phyloP scores from a whole-genome alignment of 805 yeast species.

The Scheffersomyces stipitis region DNA sequence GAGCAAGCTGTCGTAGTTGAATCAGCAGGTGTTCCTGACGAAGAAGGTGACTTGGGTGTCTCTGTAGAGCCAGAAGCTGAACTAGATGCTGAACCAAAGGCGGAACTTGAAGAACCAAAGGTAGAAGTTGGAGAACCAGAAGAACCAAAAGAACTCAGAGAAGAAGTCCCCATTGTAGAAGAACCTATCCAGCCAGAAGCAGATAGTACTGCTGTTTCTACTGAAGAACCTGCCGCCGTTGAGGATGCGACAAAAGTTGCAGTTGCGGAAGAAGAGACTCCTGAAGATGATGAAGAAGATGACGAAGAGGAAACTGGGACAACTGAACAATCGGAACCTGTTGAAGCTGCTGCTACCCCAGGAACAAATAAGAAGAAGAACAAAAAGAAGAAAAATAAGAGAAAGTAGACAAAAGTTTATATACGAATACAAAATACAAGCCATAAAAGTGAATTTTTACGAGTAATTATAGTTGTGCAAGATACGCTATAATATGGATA shows the following conservation, averaged over 20 bases:
- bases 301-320: not conserved
- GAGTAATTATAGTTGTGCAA: no score
- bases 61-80: no score
- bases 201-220: not conserved
- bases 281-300: not conserved
- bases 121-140: not conserved
- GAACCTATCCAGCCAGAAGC: slow-evolving; percentile 2
- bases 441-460: no score
- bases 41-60: no score
- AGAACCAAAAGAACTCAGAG: not conserved
- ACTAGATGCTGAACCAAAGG: not conserved
- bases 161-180: not conserved
- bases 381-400: slow-evolving; percentile 2
- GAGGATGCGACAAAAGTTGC: not conserved
- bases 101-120: not conserved
- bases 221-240: not conserved
- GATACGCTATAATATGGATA: no score
- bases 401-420: not conserved
- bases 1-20: no score
- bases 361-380: slow-evolving; percentile 1
- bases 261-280: not conserved
- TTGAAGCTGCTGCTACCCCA: not conserved
- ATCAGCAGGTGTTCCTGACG: no score
- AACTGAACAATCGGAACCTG: not conserved
- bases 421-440: no score